These are phyloP conservation scores for Cyclotella distinguenda DNA, from an alignment of 108 stramenopile genomes.

Conservation along the genomic window DNA sequence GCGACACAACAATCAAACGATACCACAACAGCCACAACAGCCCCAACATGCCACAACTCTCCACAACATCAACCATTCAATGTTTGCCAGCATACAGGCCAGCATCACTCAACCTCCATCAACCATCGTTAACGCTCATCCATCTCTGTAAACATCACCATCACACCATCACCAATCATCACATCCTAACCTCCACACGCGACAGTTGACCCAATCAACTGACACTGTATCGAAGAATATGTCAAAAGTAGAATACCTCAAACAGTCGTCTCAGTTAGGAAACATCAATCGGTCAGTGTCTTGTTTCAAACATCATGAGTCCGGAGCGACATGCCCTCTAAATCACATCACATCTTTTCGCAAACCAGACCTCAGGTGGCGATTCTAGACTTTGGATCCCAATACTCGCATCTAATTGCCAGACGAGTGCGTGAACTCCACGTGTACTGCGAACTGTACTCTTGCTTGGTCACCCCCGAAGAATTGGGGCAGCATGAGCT, in stretches of 20 bases:
- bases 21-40: no score
- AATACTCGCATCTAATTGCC: constrained; percentile 98
- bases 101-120: no score
- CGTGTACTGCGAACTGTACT: constrained; percentile 97
- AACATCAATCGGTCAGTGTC: constrained; percentile 66
- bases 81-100: no score
- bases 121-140: no score
- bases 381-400: constrained; percentile 98
- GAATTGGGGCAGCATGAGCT: constrained; percentile 78
- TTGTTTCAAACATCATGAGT: not conserved
- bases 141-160: no score
- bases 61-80: no score
- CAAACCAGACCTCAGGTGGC: constrained; percentile 85
- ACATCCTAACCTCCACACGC: no score
- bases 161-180: no score
- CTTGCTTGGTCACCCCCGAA: constrained; percentile 87
- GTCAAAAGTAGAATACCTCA: constrained; percentile 52
- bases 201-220: no score
- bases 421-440: constrained; percentile 94
- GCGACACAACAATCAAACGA: no score
- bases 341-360: not conserved
- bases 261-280: constrained; percentile 69
- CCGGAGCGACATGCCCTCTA: not conserved
- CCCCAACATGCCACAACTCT: no score
- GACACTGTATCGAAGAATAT: not conserved